These are phyloP conservation scores for Apiotrichum laibachii DNA, from an alignment of 1,284 basidiomycete species.

Conservation along the genomic window DNA sequence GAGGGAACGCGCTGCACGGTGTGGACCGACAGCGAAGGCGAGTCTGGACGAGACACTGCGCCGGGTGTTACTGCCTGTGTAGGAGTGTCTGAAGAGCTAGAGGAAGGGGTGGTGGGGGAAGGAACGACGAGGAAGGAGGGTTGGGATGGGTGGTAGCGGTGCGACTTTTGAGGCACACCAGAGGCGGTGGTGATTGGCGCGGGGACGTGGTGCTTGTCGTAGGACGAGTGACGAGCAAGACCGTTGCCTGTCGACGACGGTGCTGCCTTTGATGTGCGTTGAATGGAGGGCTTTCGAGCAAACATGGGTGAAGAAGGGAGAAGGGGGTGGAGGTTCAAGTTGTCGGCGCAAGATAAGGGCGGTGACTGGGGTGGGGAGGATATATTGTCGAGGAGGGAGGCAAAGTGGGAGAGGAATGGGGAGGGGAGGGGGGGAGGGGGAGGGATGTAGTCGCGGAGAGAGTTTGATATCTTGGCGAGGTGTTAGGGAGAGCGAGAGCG, in stretches of 20 bases:
- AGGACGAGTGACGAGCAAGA: neutral
- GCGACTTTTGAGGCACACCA: neutral
- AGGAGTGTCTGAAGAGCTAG: neutral
- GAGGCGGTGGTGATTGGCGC: neutral
- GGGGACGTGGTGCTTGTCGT: neutral
- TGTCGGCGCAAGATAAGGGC: neutral
- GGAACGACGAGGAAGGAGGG: neutral
- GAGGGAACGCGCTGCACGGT: conserved; percentile 1
- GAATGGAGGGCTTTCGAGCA: neutral
- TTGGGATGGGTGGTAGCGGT: neutral
- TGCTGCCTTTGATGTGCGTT: neutral
- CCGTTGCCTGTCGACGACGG: too few species aligned
- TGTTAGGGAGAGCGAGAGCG: neutral
- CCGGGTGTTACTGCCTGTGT: neutral
- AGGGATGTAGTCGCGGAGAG: conserved; percentile 3
- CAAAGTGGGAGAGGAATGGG: conserved; percentile 2
- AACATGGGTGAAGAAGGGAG: conserved; percentile 1
- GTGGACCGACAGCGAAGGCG: too few species aligned
- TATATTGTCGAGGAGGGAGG: neutral
- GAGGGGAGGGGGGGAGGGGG: conserved; percentile 5
- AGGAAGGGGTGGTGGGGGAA: neutral
- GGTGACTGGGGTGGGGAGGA: neutral
- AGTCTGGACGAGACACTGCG: neutral
- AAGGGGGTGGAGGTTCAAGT: neutral
- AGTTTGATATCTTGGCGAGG: neutral